These are phyloP conservation scores for Daedalea quercina DNA, from an alignment of 768 basidiomycete species.

Conservation along the genomic window DNA sequence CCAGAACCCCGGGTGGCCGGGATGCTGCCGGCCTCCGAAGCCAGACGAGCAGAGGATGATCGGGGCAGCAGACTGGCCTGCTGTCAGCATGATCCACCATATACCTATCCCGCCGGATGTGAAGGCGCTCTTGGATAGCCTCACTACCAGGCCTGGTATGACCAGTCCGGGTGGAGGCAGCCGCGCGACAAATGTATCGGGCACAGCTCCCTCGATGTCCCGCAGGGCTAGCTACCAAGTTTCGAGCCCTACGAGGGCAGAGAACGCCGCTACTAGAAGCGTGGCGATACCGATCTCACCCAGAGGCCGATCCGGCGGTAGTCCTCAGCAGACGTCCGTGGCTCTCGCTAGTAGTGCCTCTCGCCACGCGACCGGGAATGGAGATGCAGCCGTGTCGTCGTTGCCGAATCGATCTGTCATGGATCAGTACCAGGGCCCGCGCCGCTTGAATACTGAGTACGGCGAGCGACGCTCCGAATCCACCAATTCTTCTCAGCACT, in stretches of 20 bases:
- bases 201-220: slow-evolving; percentile 17
- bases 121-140: slow-evolving; percentile 56
- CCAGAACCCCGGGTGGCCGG: slow-evolving; percentile 79
- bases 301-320: slow-evolving; percentile 47
- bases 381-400: slow-evolving; percentile 38
- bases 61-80: slow-evolving; percentile 71
- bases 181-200: slow-evolving; percentile 8
- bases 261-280: slow-evolving; percentile 11
- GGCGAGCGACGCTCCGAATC: slow-evolving; percentile 49
- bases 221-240: slow-evolving; percentile 19
- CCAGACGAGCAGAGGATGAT: slow-evolving; percentile 54
- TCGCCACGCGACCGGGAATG: slow-evolving; percentile 30
- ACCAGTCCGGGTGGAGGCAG: slow-evolving; percentile 10
- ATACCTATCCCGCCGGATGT: slow-evolving; percentile 69
- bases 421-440: slow-evolving; percentile 37
- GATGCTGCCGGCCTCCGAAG: slow-evolving; percentile 77
- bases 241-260: slow-evolving; percentile 15
- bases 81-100: slow-evolving; percentile 69
- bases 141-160: slow-evolving; percentile 26
- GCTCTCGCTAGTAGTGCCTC: slow-evolving; percentile 33
- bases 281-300: slow-evolving; percentile 26
- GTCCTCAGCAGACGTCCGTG: slow-evolving; percentile 40
- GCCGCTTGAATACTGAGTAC: slow-evolving; percentile 38
- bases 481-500: slow-evolving; percentile 39
- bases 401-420: slow-evolving; percentile 32